A percentile compares a stretch with the other conserved stretches of the same genome.
These are phyloP conservation scores for Penicillium subrubescens DNA, from an alignment of 495 filamentous ascomycete genomes.

Conservation along the genomic window DNA sequence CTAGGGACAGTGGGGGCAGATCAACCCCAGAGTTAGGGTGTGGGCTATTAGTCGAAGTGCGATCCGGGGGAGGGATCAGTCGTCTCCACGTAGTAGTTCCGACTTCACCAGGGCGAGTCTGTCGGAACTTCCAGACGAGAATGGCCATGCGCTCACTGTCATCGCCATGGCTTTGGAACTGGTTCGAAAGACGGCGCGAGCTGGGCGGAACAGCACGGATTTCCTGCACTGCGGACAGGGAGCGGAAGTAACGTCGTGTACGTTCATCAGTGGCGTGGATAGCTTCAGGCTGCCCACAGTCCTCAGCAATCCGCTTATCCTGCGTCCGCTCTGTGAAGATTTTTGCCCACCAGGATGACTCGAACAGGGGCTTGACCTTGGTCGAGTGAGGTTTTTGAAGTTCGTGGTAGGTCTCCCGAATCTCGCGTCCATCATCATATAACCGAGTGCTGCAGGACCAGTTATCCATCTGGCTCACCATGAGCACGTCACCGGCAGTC, in stretches of 20 bases:
- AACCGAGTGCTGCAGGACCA: conserved; percentile 52
- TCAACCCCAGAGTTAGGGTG: conserved; percentile 37
- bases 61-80: conserved; percentile 46
- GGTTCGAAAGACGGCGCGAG: conserved; percentile 35
- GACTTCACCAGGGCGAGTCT: conserved; percentile 44
- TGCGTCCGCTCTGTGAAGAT: conserved; percentile 47
- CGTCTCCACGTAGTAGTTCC: conserved; percentile 57
- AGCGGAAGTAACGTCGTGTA: conserved; percentile 42
- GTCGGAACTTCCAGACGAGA: conserved; percentile 56
- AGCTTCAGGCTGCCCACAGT: conserved; percentile 36
- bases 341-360: conserved; percentile 52
- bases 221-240: conserved; percentile 54
- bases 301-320: conserved; percentile 41
- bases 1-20: conserved; percentile 44
- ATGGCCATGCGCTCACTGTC: conserved; percentile 51
- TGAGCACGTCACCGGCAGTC: conserved; percentile 37
- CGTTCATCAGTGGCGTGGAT: conserved; percentile 41
- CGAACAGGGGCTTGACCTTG: conserved; percentile 49
- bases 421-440: conserved; percentile 43
- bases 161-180: conserved; percentile 32
- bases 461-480: conserved; percentile 46
- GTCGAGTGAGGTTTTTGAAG: conserved; percentile 41
- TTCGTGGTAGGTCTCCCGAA: conserved; percentile 38
- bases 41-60: conserved; percentile 43
- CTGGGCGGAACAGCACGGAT: conserved; percentile 41